Evolutionary conservation across 139 green algal genomes (phyloP).

Genomic region (Chlorella sorokiniana): DNA sequence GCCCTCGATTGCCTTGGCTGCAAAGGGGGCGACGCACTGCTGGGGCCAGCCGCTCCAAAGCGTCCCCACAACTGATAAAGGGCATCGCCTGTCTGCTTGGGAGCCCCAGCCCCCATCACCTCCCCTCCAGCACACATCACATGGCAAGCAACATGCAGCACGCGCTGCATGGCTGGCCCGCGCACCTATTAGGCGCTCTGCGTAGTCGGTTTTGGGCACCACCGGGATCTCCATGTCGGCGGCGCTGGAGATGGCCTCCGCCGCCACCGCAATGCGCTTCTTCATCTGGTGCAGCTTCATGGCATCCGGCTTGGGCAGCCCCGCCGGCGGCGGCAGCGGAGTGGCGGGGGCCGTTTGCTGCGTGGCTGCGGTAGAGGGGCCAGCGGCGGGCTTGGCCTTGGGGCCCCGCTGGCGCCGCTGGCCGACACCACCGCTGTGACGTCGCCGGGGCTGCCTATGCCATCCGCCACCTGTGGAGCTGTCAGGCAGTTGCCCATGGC

Average conservation of each 20-base stretch:
- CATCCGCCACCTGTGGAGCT: conserved; percentile 8
- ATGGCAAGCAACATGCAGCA: background rate
- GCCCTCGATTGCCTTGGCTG: conserved; percentile 66
- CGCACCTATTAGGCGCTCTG: conserved; percentile 30
- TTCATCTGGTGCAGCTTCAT: conserved; percentile 26
- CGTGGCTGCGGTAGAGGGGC: background rate
- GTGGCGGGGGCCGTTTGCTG: background rate
- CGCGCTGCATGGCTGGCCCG: background rate
- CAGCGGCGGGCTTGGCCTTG: background rate
- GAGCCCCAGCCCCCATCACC: background rate
- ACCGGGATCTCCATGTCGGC: conserved; percentile 49
- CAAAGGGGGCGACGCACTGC: background rate
- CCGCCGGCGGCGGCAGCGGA: background rate
- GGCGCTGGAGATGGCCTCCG: conserved; percentile 44
- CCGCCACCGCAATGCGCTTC: conserved; percentile 62
- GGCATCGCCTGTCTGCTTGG: background rate
- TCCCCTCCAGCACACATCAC: background rate
- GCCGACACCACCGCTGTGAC: background rate
- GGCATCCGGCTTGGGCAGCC: background rate
- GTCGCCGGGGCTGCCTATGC: background rate
- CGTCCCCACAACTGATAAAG: background rate
- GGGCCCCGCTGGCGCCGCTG: background rate
- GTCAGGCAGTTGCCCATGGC: conserved; percentile 28
- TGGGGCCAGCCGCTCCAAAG: background rate
- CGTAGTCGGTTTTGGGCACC: conserved; percentile 47